These are phyloP conservation scores for Calvatia gigantea DNA, from an alignment of 768 basidiomycete genomes.

Conservation along the genomic window DNA sequence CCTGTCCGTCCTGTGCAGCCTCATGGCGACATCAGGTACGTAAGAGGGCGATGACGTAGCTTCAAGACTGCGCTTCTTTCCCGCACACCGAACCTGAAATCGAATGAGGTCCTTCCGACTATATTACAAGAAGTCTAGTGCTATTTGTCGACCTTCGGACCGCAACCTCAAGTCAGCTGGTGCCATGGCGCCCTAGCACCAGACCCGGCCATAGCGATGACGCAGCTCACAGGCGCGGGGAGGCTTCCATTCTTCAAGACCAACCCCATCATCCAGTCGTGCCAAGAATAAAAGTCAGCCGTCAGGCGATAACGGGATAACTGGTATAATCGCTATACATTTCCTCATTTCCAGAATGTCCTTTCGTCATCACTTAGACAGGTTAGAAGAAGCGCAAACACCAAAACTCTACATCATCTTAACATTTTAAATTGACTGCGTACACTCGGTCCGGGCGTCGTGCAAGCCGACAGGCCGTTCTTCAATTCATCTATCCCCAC, in stretches of 20 bases:
- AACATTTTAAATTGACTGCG: too few relatives aligned
- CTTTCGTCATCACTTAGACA: background rate
- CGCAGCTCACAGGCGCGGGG: background rate
- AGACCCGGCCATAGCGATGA: background rate
- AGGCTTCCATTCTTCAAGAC: background rate
- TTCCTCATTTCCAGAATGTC: background rate
- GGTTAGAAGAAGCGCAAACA: background rate
- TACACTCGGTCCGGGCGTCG: too few relatives aligned
- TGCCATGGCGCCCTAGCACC: background rate
- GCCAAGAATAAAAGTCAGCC: background rate
- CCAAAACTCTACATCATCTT: too few relatives aligned
- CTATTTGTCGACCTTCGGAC: background rate
- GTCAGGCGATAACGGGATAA: background rate
- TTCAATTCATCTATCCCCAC: background rate
- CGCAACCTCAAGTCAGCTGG: background rate
- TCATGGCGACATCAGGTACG: background rate
- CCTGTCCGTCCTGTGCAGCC: too few relatives aligned
- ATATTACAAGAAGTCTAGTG: background rate
- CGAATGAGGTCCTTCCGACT: background rate
- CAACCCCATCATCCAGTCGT: background rate
- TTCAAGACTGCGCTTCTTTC: background rate
- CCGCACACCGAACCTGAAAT: background rate
- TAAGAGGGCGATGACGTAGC: background rate
- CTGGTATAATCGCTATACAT: background rate
- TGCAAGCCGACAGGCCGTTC: too few relatives aligned